Percentiles rank a stretch among this genome's conserved stretches.
phyloP scores from a whole-genome alignment of 371 early-diverging fungal species.

The Rhizomucor pusillus region DNA sequence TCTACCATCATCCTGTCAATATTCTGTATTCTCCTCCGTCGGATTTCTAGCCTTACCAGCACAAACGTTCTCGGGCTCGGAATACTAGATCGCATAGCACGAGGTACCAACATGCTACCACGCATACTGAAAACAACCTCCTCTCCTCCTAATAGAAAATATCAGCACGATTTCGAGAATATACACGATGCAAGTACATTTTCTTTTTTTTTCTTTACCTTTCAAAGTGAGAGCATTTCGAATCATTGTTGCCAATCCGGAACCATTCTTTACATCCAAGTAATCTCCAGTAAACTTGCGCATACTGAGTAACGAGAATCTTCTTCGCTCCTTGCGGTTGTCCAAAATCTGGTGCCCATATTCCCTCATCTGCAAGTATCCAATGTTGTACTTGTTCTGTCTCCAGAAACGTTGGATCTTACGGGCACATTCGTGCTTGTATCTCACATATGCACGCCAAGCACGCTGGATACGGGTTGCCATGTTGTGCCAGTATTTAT shows the following conservation, averaged over 20 bases:
- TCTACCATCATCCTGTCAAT: constrained; percentile 33
- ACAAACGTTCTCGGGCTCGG: constrained; percentile 76
- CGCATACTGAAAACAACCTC: constrained; percentile 66
- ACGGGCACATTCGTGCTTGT: constrained; percentile 71
- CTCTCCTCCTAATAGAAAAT: constrained; percentile 37
- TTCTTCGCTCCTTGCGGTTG: constrained; percentile 87
- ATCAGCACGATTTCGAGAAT: no score
- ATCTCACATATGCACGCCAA: constrained; percentile 79
- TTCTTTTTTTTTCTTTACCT: constrained; percentile 16
- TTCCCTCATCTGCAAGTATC: constrained; percentile 88
- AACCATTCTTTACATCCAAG: constrained; percentile 67
- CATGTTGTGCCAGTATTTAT: constrained; percentile 96
- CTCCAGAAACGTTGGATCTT: constrained; percentile 85
- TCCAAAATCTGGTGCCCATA: constrained; percentile 90
- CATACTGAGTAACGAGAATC: constrained; percentile 82
- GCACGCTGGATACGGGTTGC: constrained; percentile 93
- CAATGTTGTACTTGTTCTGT: constrained; percentile 86
- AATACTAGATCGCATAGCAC: constrained; percentile 76
- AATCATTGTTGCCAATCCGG: constrained; percentile 65
- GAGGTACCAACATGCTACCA: constrained; percentile 69
- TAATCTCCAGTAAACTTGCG: constrained; percentile 94
- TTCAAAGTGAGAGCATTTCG: constrained; percentile 61
- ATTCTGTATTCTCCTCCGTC: neutral
- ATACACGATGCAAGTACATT: neutral
- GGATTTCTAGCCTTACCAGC: constrained; percentile 35